Evolutionary conservation across 2,329 filamentous ascomycete species (phyloP).

Genomic region (Raffaelea albimanens): DNA sequence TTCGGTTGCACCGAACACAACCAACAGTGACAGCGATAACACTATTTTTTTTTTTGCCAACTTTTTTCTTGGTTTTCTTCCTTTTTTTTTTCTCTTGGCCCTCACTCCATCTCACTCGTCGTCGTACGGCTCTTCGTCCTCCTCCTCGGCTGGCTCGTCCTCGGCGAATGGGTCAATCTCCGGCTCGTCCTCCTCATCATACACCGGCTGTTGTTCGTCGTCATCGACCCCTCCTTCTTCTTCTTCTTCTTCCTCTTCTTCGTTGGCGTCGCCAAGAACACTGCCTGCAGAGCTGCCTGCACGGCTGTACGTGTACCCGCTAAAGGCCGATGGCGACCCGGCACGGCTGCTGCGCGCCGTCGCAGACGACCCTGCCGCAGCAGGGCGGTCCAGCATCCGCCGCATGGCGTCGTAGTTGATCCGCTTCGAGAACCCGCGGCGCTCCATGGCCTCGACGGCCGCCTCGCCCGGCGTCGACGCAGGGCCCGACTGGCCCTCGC

Average conservation of each 20-base stretch:
- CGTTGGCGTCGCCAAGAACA: constrained; percentile 10
- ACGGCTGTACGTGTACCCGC: constrained; percentile 26
- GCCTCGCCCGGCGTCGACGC: constrained; percentile 61
- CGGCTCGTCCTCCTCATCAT: constrained; percentile 8
- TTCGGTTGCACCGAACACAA: no score
- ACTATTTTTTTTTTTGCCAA: no score
- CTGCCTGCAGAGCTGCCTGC: constrained; percentile 20
- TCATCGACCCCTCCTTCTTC: neutral
- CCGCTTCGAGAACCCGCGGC: constrained; percentile 60
- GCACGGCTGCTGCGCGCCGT: constrained; percentile 24
- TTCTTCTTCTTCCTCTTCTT: constrained; percentile 7
- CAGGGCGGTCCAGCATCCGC: constrained; percentile 41
- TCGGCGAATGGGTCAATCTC: constrained; percentile 12
- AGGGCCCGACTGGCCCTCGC: constrained; percentile 56
- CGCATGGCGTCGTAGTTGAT: constrained; percentile 63
- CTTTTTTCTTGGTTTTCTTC: neutral
- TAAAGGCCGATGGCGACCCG: constrained; percentile 38
- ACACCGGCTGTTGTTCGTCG: constrained; percentile 7
- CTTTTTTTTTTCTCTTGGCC: no score
- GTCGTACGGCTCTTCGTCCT: constrained; percentile 7
- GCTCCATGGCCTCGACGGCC: constrained; percentile 59
- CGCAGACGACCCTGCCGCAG: constrained; percentile 7
- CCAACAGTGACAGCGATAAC: no score
- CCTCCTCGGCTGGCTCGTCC: constrained; percentile 4
- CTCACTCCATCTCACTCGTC: constrained; percentile 5